These are phyloP conservation scores for Conidiobolus incongruus DNA, from an alignment of 371 early-diverging fungal species.

Conservation along the genomic window DNA sequence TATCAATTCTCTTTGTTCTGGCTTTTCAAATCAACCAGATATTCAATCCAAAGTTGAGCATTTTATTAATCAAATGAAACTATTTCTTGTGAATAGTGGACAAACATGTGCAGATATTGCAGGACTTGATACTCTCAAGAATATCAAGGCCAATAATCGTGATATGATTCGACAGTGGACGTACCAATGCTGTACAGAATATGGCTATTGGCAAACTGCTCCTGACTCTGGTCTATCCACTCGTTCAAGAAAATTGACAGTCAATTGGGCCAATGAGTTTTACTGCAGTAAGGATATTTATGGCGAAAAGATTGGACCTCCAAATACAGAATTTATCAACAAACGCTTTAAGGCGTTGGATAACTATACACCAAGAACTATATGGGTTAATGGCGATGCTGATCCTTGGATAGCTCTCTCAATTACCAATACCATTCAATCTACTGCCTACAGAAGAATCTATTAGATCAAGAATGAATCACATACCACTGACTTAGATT, in stretches of 20 bases:
- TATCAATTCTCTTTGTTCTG: not conserved
- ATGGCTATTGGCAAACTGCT: constrained; percentile 3
- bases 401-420: constrained; percentile 3
- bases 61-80: too few relatives aligned
- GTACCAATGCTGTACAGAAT: constrained; percentile 4
- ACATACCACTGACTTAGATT: constrained; percentile 6
- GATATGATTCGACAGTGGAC: not conserved
- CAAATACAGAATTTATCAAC: not conserved
- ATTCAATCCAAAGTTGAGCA: too few relatives aligned
- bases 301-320: not conserved
- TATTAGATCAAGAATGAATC: constrained; percentile 5
- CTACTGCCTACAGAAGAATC: not conserved
- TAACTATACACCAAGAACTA: not conserved
- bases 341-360: not conserved
- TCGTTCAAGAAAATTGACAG: not conserved
- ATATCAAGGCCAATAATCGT: too few relatives aligned
- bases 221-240: not conserved
- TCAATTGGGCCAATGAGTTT: not conserved
- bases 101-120: too few relatives aligned
- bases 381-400: constrained; percentile 1
- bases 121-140: not conserved
- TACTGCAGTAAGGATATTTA: not conserved
- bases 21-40: not conserved
- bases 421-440: not conserved
- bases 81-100: too few relatives aligned